phyloP scores from a whole-genome alignment of 441 rosid species.

The Erodium moschatum region DNA sequence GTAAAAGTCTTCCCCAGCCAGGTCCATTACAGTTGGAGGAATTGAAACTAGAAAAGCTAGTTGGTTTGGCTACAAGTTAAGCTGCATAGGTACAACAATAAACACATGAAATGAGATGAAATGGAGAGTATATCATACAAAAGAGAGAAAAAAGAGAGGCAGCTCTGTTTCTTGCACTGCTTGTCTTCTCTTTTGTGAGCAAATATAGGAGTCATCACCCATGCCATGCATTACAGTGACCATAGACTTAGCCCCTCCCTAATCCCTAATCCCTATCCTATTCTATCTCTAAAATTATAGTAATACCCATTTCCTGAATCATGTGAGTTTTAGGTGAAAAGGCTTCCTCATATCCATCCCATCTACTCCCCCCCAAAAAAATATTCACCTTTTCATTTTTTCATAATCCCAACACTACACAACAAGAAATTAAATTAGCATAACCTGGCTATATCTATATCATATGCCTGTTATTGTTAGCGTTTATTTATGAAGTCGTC shows the following conservation, averaged over 20 bases:
- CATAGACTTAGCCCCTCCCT: not conserved
- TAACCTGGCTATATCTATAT: not conserved
- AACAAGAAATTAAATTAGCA: not conserved
- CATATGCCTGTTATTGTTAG: not conserved
- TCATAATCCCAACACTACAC: not conserved
- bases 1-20: not conserved
- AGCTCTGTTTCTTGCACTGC: slow-evolving; percentile 3
- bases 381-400: not conserved
- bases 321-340: slow-evolving; percentile 5
- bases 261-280: not conserved
- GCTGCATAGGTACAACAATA: not conserved
- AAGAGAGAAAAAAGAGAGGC: not conserved
- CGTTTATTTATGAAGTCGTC: not conserved
- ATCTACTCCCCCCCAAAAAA: too few relatives aligned
- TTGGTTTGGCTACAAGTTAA: slow-evolving; percentile 2
- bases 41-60: not conserved
- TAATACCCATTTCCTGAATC: slow-evolving; percentile 10
- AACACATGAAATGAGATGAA: slow-evolving; percentile 3
- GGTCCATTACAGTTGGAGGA: slow-evolving; percentile 8
- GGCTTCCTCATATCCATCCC: not conserved
- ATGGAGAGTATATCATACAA: not conserved
- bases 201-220: not conserved
- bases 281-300: not conserved
- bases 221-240: not conserved
- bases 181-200: slow-evolving; percentile 11